Evolutionary conservation across 2,329 filamentous ascomycete genomes (phyloP), one percentile per base, ranked within the genome.

Genomic region (Talaromyces sp.): DNA sequence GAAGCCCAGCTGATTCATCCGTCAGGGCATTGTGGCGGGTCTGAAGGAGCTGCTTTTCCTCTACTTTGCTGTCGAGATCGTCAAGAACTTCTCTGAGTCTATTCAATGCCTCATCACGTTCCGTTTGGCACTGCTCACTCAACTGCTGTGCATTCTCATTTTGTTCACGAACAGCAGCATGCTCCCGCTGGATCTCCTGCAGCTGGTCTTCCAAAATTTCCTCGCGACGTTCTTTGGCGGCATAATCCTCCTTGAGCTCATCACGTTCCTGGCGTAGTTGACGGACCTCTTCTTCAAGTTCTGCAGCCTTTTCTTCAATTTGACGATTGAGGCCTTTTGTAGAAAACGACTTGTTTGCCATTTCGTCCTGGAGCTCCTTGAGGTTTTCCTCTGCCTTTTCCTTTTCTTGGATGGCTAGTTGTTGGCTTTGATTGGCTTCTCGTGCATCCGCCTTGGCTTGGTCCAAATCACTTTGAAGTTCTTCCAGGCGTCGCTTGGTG

Each of bases 331-430:
- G 80, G 2, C 88, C 89, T 70, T 89, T 91, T 13, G 88, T 89
- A 58, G 86, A 85, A 41, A 91, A 82, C 0, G 89, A 93, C 67
- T 91, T 92, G 74, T 93, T 88, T 24, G 88, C 83, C 82, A 92
- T 85, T 67, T 92, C 89, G 58, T 90, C 88, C 63, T 90, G 88
- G 26, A 92, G 79, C 59, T 84, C 80, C 55, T 83, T 81, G 1
- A 88, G 77, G 59, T 86, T 80, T 63, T 84, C 79, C 62, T 83
- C 80, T 9, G 79, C 80, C 43, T 75, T 74, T 62, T 79, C 70
- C 69, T 80, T 76, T 68, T 81, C 78, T 55, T 86, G 81, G 19
- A 81, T 73, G 4, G 84, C 81, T 50, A 82, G 78, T 62, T 75
- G 68, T 46, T 68, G 49, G 78, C 72, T 69, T 79, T 82, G 57